Evolutionary conservation across 192 early-diverging fungal genomes (phyloP), one percentile per base, ranked within the genome.

Genomic region (Backusella luteola): DNA sequence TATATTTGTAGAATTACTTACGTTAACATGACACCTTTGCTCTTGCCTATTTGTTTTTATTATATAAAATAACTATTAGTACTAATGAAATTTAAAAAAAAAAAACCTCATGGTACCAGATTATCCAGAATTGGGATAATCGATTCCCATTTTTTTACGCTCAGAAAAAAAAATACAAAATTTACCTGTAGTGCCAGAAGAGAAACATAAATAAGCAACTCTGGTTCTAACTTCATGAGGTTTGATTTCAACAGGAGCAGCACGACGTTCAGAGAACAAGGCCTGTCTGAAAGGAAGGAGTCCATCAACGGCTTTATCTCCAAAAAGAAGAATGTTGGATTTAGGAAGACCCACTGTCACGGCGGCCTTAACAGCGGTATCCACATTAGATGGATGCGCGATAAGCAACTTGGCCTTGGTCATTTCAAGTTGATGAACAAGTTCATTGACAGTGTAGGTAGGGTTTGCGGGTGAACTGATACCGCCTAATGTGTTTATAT

Each of bases 401-500:
- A 97, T 85, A 4, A 96, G 75, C 29, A 81, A 84, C 36, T 85
- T 88, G 34, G 94, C 90, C 15, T 85, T 79, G 14, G 91, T 88
- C 46, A 94, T 89, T n/a, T 83, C 76, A 49, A 97, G 84, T 71
- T 95, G 93, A 77, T 91, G 85, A 2, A 88, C 89, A 14, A 96
- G 80, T 77, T 97, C 96, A 38, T 84, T 82, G 21, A 83, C 81
- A 8, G 88, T 94, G 83, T 96, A 97, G 14, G 85, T 85, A 36
- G 95, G 95, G 67, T 96, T 97, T 23, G 90, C 88, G 15, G 89
- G 89, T 1, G 92, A 90, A 21, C 93, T 84, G 0, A 90, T 81
- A 17, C 90, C 90, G 21, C 94, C 92, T 26, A 29, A 5, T 14
- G 12, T 26, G 8, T 49, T 63, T 11, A 63, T 63, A 29, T 63